Base-by-base conservation (phyloP, 140 eudicot species). In the Ambrosia hybrid region DNA sequence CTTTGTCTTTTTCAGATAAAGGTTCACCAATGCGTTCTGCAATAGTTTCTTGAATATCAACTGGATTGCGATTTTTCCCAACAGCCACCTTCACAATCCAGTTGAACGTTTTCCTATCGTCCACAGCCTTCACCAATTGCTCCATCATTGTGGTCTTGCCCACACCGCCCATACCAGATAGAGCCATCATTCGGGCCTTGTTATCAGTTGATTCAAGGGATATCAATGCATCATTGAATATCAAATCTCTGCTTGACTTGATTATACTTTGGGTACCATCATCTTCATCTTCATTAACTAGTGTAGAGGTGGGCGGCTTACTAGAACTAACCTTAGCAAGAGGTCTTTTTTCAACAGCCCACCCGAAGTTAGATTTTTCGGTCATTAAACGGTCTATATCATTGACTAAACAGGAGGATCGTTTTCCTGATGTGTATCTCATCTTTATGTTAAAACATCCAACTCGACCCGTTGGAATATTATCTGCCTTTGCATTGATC, bases 121-220 rank as follows among this genome's bases (percentile, higher is more conserved):
- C n/a, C 33, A 15, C 53, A 14, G 43, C 70, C 70, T 65, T 45
- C 34, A 14, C 15, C 34, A 65, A 13, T 45, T 41, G 6, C 21
- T 41, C 51, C 70, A 65, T 65, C 70, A 65, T 65, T 2, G 70
- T 65, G 9, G 70, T 65, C 36, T 65, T 65, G 3, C 70, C 70
- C 15, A 52, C 49, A 33, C 62, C 62, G 9, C 51, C 49, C 51
- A 52, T n/a, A 2, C 74, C 62, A 33, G 53, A 65, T 65, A 65
- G 12, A 7, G 53, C 53, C 13, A 65, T 45, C 70, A 13, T 43
- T 45, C 17, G 70, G 12, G 70, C 15, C 11, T 17, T 15, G 26
- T 63, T 16, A 9, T 41, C 9, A 13, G 6, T 15, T 55, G 52
- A 51, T 39, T 17, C n/a, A 2, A 65, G 70, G 10, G 33, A 6